phyloP scores from a whole-genome alignment of 202 grass and related monocot species.

The Schoenoplectus triqueter region DNA sequence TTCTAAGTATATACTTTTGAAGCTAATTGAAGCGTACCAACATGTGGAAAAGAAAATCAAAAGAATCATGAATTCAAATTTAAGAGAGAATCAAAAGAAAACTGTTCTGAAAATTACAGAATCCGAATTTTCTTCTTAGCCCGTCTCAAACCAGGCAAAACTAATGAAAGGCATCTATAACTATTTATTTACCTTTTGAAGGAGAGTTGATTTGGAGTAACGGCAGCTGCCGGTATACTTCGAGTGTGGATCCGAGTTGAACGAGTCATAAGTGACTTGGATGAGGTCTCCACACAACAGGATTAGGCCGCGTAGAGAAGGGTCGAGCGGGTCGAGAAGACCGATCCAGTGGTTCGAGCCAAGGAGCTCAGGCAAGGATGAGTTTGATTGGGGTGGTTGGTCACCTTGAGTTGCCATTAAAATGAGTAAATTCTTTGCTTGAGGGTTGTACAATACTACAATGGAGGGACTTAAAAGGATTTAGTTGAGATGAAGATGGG shows the following conservation, averaged over 20 bases:
- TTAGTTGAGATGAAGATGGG: slow-evolving; percentile 3
- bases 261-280: slow-evolving; percentile 90
- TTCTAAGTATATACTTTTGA: background rate
- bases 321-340: slow-evolving; percentile 78
- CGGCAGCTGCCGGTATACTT: slow-evolving; percentile 81
- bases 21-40: slow-evolving; percentile 5
- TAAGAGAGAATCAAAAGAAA: background rate
- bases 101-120: background rate
- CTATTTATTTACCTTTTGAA: slow-evolving; percentile 40
- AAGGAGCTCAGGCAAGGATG: slow-evolving; percentile 67
- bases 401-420: slow-evolving; percentile 71
- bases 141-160: background rate
- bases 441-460: slow-evolving; percentile 4
- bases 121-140: background rate
- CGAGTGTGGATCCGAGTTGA: slow-evolving; percentile 69
- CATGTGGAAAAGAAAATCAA: background rate
- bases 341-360: slow-evolving; percentile 71
- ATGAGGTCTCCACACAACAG: slow-evolving; percentile 82
- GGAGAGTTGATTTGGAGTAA: slow-evolving; percentile 63
- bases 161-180: background rate
- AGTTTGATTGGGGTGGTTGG: slow-evolving; percentile 54
- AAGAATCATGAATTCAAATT: background rate
- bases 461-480: background rate
- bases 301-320: slow-evolving; percentile 66
- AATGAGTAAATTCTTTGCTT: slow-evolving; percentile 11